Evolutionary conservation across 1,139 yeast species (phyloP), one percentile per base, ranked within the genome.

Genomic region (Pichia sp.): DNA sequence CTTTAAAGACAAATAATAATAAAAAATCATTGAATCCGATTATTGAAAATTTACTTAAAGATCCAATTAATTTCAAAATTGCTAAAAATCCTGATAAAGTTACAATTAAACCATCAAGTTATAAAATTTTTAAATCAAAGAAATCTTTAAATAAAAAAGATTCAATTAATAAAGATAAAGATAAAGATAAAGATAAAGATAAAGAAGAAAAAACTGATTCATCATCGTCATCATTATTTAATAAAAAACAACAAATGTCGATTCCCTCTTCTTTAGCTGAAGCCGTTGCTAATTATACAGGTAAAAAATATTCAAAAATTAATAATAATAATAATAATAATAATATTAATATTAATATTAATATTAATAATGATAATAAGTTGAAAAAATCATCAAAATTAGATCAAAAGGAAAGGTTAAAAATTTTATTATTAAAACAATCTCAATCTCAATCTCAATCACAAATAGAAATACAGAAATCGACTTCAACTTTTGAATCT

Each of bases 201-300:
- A 31, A 43, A 40, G 33, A 29, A 40, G 34, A 34, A 34, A 35
- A 37, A 5, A 8, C 28, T 3, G 7, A 4, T 26, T 10, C 39
- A 26, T 7, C 10, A 25, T 9, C n/a, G n/a, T 7, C n/a, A 33
- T 18, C 18, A 18, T 18, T 18, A 18, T 18, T 18, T 9, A 26
- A 11, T 27, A 30, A 41, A 32, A 44, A 42, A 39, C 42, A 43
- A 31, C 34, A 42, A 37, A 52, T 48, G 51, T 46, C 52, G 33
- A 70, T 72, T 55, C 79, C 81, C 5, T 71, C 66, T 54, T 73
- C 81, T 33, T 71, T 79, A 76, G 81, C 81, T 4, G 83, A 78
- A 59, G 83, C 83, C 2, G 78, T 79, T 36, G 81, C 82, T 7
- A 75, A 77, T 3, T 79, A 79, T 59, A 73, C 82, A 0, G 82